A percentile compares a stretch with the other conserved stretches of the same genome.
Conservation (phyloP, 768 basidiomycete species). For the Cytidiella melzeri region DNA sequence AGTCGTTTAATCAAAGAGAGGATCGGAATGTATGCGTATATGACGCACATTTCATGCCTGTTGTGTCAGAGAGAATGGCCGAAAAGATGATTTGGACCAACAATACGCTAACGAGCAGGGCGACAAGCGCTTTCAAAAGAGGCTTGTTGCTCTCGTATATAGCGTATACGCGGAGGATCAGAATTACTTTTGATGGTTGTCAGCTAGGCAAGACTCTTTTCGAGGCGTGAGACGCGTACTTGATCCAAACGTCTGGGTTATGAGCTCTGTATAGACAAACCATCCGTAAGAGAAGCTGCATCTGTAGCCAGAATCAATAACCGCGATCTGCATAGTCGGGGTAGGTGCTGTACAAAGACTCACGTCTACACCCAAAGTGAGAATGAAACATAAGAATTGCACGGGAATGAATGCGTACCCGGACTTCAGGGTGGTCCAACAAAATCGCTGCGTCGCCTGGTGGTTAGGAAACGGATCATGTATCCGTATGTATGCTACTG, state of each 20-base stretch:
- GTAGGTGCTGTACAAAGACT: background rate
- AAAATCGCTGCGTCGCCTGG: background rate
- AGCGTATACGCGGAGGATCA: constrained; percentile 7
- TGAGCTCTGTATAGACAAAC: constrained; percentile 4
- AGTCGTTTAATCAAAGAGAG: background rate
- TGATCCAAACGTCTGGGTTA: background rate
- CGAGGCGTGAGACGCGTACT: too few species aligned
- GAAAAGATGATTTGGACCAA: background rate
- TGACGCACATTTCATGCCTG: background rate
- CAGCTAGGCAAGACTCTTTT: background rate
- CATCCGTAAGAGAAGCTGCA: constrained; percentile 6
- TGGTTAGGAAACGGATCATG: too few species aligned
- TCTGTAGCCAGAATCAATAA: background rate
- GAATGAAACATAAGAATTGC: background rate
- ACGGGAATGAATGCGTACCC: background rate
- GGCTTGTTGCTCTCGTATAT: constrained; percentile 4
- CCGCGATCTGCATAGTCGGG: background rate
- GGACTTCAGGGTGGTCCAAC: background rate
- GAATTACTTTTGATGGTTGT: too few species aligned
- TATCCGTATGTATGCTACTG: background rate
- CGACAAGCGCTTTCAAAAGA: background rate
- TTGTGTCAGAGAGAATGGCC: background rate
- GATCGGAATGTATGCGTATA: too few species aligned
- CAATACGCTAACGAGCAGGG: background rate
- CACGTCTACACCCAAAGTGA: background rate